A percentile compares a stretch with the other conserved stretches of the same genome.
Conservation (phyloP, 495 filamentous ascomycete genomes). For the Xylaria scruposa region DNA sequence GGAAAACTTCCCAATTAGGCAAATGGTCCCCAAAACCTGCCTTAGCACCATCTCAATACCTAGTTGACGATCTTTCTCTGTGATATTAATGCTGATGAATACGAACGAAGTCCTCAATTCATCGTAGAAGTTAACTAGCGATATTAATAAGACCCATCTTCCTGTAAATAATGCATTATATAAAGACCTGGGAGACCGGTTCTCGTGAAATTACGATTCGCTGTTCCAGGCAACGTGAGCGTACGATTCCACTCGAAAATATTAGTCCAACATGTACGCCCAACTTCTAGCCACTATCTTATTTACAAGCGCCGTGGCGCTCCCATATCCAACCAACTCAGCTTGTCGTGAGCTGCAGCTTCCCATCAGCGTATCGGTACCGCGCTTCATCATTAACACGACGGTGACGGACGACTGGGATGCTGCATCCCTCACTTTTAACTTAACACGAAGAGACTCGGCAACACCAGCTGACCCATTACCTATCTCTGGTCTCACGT, state of each 20-base stretch:
- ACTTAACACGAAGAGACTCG: conserved; percentile 37
- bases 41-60: neutral
- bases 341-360: conserved; percentile 31
- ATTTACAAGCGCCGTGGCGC: neutral
- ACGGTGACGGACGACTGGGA: conserved; percentile 39
- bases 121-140: neutral
- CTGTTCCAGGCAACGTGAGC: neutral
- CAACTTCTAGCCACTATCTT: neutral
- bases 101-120: neutral
- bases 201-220: neutral
- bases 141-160: neutral
- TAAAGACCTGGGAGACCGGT: neutral
- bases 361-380: conserved; percentile 33
- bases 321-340: neutral
- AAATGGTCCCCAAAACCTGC: neutral
- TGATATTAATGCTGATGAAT: neutral
- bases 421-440: conserved; percentile 34
- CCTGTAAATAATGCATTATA: no score
- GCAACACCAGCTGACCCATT: conserved; percentile 1
- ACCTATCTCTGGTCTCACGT: neutral
- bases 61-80: neutral
- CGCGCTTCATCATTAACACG: conserved; percentile 35
- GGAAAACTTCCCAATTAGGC: neutral
- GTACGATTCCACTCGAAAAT: neutral
- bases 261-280: neutral